Base-by-base conservation (phyloP, 2,329 filamentous ascomycete species). In the Thelonectria blattea region DNA sequence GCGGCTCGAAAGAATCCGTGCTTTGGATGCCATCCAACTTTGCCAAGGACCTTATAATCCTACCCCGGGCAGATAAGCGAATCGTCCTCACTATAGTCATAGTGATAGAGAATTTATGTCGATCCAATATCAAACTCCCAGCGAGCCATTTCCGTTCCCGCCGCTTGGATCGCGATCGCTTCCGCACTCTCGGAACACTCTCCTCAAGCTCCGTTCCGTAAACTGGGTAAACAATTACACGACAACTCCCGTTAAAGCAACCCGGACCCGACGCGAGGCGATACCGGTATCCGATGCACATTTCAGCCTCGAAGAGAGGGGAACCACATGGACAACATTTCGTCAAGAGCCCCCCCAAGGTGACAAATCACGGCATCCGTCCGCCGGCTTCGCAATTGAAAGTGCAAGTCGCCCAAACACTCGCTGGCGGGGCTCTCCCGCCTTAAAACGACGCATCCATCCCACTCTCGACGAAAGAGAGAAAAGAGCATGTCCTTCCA, bases 281-380 rank as follows among this genome's bases (percentile, higher is more conserved):
- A 24, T 52, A 24, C 11, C 52, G 41, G 17, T 52, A 24, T 7
- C 34, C 22, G 37, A 34, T 30, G 15, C 48, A 24, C 27, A 52
- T n/a, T n/a, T 27, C n/a, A 50, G 20, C 22, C 32, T 41, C 15
- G 12, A 8, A 24, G 22, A 24, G 22, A 24, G 22, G 22, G 22
- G 22, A 24, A 24, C 3, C 22, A 3, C 22, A 24, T 6, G 22
- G 22, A 24, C 22, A 24, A 24, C 3, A n/a, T n/a, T n/a, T n/a
- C n/a, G 3, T 24, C 22, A 24, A 24, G 22, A 24, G 6, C 20
- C 10, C 45, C 22, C 52, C 39, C 24, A 51, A n/a, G 18, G 39
- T 56, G 37, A 52, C 50, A 65, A 64, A 65, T 58, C 58, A 64
- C 65, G 63, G 63, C 57, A 67, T 60, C 41, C 54, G 61, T 47